Evolutionary conservation across 202 grass and related monocot species (phyloP), one percentile per base, ranked within the genome.

Genomic region (Setaria viridis): DNA sequence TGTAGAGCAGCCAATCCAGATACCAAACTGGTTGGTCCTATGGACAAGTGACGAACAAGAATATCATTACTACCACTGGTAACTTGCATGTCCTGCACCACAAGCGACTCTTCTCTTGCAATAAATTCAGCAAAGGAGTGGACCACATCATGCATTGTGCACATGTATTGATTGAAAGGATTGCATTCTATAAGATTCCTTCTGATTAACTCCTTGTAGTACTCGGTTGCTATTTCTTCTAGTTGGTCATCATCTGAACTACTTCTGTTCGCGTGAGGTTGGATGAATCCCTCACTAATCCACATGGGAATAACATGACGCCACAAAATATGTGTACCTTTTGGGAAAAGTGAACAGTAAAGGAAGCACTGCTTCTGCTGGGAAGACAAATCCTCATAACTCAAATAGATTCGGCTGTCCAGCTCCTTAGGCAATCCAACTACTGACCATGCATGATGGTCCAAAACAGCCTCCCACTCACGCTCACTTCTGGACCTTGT

Each of bases 131-230:
- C 89, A 77, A 94, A 91, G 6, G 80, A 83, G 11, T 34, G 82
- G 5, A 94, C 30, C 14, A 91, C 66, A 48, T 94, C 92, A 16
- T 94, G 92, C 89, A 92, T 90, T 11, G 47, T 82, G 70, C 80
- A 94, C 5, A 0, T 0, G 11, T 14, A 13, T 13, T 4, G 0
- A 37, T 0, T 4, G 2, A 9, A 0, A 57, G 1, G 9, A 15
- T 4, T 30, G 12, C 21, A 58, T 30, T 93, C 77, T 62, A 91
- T 25, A 57, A 93, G 70, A 66, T 91, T 93, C 59, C 91, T 88
- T 0, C 29, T 25, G 37, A 87, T 32, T 80, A 93, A 72, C 71
- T 93, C 91, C 7, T 30, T 39, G 57, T 86, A 80, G 81, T 81
- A 86, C 14, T 81, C 54, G 17, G 0, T 37, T 76, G 59, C 47